Evolutionary conservation across 2,329 filamentous ascomycete genomes (phyloP), one percentile per base, ranked within the genome.

Genomic region (Chrysosporium queenslandicum): DNA sequence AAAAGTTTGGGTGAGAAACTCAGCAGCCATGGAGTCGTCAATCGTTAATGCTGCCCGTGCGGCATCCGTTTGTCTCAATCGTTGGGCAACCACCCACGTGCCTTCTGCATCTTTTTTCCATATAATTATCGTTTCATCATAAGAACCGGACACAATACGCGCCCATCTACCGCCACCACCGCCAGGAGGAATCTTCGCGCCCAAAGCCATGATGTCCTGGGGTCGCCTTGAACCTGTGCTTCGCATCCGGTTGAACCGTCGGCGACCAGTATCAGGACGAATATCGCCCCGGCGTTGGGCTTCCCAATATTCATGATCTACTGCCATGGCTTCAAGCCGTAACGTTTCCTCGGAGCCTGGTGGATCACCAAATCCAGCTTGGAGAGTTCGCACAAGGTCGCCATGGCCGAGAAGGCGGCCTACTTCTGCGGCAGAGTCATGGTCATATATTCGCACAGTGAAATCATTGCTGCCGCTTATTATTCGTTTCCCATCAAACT

Each of bases 381-480:
- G 92, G 1, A 98, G 86, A 0, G 92, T 97, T 36, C 92, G 83
- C 21, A 98, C 92, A 16, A 98, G 79, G 58, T 87, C 86, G 2
- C 75, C 77, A 64, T 98, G 92, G 9, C 86, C 86, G 47, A 83
- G 78, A 7, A 98, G 75, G 63, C 86, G 91, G 14, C 90, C 91
- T 4, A 97, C 88, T 67, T 97, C 90, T 9, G 92, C 83, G 3
- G 86, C 86, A 0, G 88, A 89, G 42, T 80, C 78, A 41, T 86
- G 83, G 65, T 97, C 92, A 66, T 94, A 98, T 18, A 98, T 92
- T 59, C 92, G 89, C 29, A 98, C 88, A 37, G 92, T 90, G 64
- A 94, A 89, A 67, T 98, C 92, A 60, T 90, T 96, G 67, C 90
- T 96, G 2, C 92, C 92, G 61, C 88, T 96, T 48, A 98, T 88